These are phyloP conservation scores for Leccinum rimulosum DNA, from an alignment of 768 basidiomycete species.

Conservation along the genomic window DNA sequence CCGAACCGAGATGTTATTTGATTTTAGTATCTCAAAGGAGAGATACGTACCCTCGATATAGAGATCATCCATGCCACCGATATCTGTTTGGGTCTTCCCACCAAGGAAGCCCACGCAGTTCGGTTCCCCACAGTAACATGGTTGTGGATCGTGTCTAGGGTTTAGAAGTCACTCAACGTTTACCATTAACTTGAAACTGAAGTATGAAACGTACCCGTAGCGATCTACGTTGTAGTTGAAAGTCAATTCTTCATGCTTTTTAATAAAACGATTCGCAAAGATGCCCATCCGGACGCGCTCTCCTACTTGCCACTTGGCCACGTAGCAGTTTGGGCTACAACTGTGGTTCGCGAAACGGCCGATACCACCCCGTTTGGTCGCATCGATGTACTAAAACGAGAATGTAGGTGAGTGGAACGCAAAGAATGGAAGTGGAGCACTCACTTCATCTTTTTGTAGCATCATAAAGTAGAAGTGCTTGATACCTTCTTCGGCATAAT, in stretches of 20 bases:
- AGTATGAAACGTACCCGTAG: constrained; percentile 70
- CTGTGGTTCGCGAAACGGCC: constrained; percentile 98
- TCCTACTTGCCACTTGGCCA: constrained; percentile 97
- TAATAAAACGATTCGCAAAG: constrained; percentile 82
- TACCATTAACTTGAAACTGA: not conserved
- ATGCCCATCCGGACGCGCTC: constrained; percentile 93
- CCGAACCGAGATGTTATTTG: not conserved
- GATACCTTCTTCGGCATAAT: constrained; percentile 91
- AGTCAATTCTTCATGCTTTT: constrained; percentile 84
- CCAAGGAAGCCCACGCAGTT: constrained; percentile 96
- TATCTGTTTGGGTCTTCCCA: constrained; percentile 97
- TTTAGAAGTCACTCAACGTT: not conserved
- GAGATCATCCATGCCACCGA: constrained; percentile 91
- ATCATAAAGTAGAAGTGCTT: constrained; percentile 99
- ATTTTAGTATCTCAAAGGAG: not conserved
- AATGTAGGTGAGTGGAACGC: not conserved
- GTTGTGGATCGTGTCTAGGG: constrained; percentile 85
- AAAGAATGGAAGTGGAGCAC: constrained; percentile 21
- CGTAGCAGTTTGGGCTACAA: constrained; percentile 96
- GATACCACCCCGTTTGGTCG: constrained; percentile 94
- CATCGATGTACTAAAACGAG: constrained; percentile 82
- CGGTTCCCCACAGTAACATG: constrained; percentile 92
- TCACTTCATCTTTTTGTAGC: constrained; percentile 94
- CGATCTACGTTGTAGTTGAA: constrained; percentile 99
- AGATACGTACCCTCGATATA: constrained; percentile 75